These are phyloP conservation scores for Raffaelea arxii DNA, from an alignment of 2,329 filamentous ascomycete genomes.

Conservation along the genomic window DNA sequence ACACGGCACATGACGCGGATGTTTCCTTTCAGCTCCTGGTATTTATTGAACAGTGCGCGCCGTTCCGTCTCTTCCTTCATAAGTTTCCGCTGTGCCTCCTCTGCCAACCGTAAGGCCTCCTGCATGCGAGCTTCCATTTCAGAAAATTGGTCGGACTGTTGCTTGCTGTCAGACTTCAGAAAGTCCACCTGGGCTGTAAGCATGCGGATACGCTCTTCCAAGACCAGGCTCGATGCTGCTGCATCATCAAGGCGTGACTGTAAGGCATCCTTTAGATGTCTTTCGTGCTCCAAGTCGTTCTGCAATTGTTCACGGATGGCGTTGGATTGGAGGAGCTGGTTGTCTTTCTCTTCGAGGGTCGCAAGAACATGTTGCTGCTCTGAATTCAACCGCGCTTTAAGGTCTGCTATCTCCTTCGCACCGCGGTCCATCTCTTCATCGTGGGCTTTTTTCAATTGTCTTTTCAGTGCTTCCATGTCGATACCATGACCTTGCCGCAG, in stretches of 20 bases:
- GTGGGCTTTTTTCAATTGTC: constrained; percentile 52
- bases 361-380: constrained; percentile 42
- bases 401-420: constrained; percentile 54
- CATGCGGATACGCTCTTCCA: constrained; percentile 67
- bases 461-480: constrained; percentile 55
- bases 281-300: constrained; percentile 51
- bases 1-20: constrained; percentile 98
- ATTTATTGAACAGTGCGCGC: constrained; percentile 90
- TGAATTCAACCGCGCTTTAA: constrained; percentile 42
- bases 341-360: constrained; percentile 24
- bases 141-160: constrained; percentile 77
- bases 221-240: constrained; percentile 49
- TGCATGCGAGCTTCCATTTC: constrained; percentile 72
- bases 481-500: constrained; percentile 55
- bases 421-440: constrained; percentile 53
- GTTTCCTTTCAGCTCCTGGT: constrained; percentile 95
- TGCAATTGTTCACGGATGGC: constrained; percentile 35
- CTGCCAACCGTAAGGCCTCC: constrained; percentile 61
- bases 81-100: constrained; percentile 68
- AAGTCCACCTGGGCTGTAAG: constrained; percentile 79
- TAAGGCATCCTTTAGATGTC: constrained; percentile 44
- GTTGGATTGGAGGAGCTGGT: constrained; percentile 13
- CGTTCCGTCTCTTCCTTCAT: constrained; percentile 85
- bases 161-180: constrained; percentile 80
- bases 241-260: constrained; percentile 47